Base-by-base conservation (phyloP, 2,329 filamentous ascomycete species). In the Cordyceps sp. region DNA sequence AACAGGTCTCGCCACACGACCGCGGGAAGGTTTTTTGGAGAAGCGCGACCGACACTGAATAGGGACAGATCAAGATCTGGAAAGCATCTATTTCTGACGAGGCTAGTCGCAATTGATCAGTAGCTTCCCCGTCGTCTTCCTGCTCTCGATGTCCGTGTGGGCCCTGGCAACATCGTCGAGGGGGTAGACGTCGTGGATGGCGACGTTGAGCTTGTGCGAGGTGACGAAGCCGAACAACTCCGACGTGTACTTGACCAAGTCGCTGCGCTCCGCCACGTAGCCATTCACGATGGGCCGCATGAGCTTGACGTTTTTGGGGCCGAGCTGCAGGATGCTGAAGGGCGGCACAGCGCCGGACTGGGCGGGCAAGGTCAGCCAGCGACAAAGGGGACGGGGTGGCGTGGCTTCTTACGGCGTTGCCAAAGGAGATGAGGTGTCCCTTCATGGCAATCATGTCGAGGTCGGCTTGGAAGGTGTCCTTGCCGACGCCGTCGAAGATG, bases 401-500 rank as follows among this genome's bases (percentile, higher is more conserved):
- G 24, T n/a, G n/a, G 24, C 16, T 8, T 43, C 73, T 69, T 50
- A 66, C 63, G 7, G 82, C 79, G 55, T 92, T 92, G 4, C 84
- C 84, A 55, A 86, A 92, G 30, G 72, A 77, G 18, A 84, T 66
- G 45, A 93, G 56, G 2, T 65, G 78, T 5, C 84, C 86, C 60
- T 92, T 92, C 39, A 75, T 54, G 42, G 76, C 79, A 33, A 88
- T 64, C 43, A 73, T 69, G 40, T 85, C 72, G 40, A 93, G 51
- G 45, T 77, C 78, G 15, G 70, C 64, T 42, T 93, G 82, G 57
- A 90, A 93, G 0, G 86, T 93, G 30, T 67, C 66, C 58, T 83
- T 83, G 10, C 85, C 86, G 3, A 93, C 82, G 6, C 81, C 80
- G 49, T 93, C 85, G 49, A 84, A 92, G 19, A 93, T 78, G 9